Evolutionary conservation across 805 yeast genomes (phyloP), one percentile per base, ranked within the genome.

Genomic region (Cyberlindnera xylosilytica): DNA sequence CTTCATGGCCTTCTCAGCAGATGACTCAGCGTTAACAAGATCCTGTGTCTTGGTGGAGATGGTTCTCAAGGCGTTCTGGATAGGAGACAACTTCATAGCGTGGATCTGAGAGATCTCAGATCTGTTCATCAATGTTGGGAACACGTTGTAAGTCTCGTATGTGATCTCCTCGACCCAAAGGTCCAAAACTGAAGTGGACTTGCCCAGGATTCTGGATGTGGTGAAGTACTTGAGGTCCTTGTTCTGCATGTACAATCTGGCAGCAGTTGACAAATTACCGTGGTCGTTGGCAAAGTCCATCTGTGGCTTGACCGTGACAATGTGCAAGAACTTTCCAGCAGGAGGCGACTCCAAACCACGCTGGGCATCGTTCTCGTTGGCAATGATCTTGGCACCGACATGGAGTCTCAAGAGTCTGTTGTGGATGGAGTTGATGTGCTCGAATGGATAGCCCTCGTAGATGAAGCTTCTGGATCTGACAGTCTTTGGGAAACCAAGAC

Each of bases 141-240:
- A 88, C 7, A 87, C 74, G 41, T 83, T 73, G 36, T 61, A 68
- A 0, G 96, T 85, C 49, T 80, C 87, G 66, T 79, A 88, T 1
- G 86, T 81, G 8, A 84, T 76, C 63, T 88, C 95, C 57, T 88
- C 95, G 16, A 90, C 87, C 96, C 96, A 88, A 53, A 88, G 66
- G 54, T 87, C 88, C 41, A 78, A 73, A 8, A 85, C 81, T 10
- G 83, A 73, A 0, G 80, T 75, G 1, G 86, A 75, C 4, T 91
- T 90, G 1, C 91, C 87, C 39, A 87, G 63, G 53, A 84, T 78
- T 61, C 84, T 75, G 38, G 83, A 73, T 29, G 79, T 77, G 4
- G 86, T 75, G 65, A 88, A 88, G 46, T 76, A 74, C 52, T 78
- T 76, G 64, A 87, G 65, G 54, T 86, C 78, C 63, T 81, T 81